These are phyloP conservation scores for Blepharisma stoltei DNA, from an alignment of 73 alveolate genomes.

Conservation along the genomic window DNA sequence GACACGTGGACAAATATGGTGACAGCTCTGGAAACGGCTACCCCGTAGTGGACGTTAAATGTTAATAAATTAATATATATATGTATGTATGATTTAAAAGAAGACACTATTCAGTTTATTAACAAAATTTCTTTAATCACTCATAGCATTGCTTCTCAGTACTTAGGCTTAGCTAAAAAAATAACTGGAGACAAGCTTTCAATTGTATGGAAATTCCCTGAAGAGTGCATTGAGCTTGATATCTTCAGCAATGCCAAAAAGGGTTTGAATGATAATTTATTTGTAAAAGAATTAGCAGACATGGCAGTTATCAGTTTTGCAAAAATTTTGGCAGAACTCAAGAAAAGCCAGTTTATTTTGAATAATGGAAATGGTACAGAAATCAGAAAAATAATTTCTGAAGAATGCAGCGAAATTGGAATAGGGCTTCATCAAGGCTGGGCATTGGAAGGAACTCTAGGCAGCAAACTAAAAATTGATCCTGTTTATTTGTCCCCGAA, in stretches of 20 bases:
- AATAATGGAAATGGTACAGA: neutral
- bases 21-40: no score
- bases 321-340: conserved; percentile 4
- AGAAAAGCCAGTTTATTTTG: neutral
- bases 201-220: conserved; percentile 84
- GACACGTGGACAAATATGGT: no score
- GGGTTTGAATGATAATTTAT: neutral
- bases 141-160: conserved; percentile 69
- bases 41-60: no score
- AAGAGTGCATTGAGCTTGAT: conserved; percentile 46
- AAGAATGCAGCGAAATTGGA: neutral
- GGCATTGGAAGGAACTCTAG: neutral
- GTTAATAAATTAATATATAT: no score
- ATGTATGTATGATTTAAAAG: conserved; percentile 77
- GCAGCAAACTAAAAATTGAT: no score
- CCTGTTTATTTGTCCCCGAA: neutral
- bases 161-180: conserved; percentile 84
- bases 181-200: conserved; percentile 88
- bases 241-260: no score
- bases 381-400: neutral
- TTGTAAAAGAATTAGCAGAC: neutral
- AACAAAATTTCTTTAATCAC: conserved; percentile 87
- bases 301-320: neutral
- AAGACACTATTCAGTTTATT: conserved; percentile 80
- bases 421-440: conserved; percentile 8